Evolutionary conservation across 345 rosid species (phyloP), one percentile per base, ranked within the genome.

Genomic region (Citrus maxima): DNA sequence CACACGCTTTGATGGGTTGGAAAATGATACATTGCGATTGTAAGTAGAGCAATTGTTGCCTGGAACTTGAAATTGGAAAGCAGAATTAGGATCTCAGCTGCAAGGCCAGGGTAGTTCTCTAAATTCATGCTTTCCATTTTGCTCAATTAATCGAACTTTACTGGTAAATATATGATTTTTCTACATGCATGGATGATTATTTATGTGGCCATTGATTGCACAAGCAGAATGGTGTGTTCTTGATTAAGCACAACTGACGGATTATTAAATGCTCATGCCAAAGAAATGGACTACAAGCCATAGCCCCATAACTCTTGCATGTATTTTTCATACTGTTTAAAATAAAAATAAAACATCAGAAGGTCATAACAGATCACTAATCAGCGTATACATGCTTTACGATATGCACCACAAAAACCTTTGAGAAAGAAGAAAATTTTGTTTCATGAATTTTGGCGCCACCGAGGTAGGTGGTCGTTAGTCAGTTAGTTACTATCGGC

Each of bases 241-340:
- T 32, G 22, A 64, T 75, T 46, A 30, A 75, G 63, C 78, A 65
- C 16, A 49, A 75, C 49, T 0, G 49, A 63, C 70, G 78, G 78
- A 63, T 42, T 32, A 42, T 46, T 64, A 30, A 63, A 42, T 3
- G 70, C 42, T 75, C 35, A 51, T 75, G 72, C 63, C 34, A 49
- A 46, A 22, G 30, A 65, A 55, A 65, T 65, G 72, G 49, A 49
- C 21, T 12, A 30, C 61, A 38, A 42, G 78, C 61, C 61, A 75
- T 64, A 30, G 51, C 18, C 51, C 51, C 51, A 12, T 13, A 54
- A 46, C 22, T 19, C 49, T 46, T 42, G 32, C 58, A 64, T 19
- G 28, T 9, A 38, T 19, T 32, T 66, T 58, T 72, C 35, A n/a
- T n/a, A 3, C 5, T 46, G 51, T 10, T 5, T 6, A 12, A 1